Evolutionary conservation across 2,329 filamentous ascomycete genomes (phyloP), one percentile per base, ranked within the genome.

Genomic region (Didymella segeticola): DNA sequence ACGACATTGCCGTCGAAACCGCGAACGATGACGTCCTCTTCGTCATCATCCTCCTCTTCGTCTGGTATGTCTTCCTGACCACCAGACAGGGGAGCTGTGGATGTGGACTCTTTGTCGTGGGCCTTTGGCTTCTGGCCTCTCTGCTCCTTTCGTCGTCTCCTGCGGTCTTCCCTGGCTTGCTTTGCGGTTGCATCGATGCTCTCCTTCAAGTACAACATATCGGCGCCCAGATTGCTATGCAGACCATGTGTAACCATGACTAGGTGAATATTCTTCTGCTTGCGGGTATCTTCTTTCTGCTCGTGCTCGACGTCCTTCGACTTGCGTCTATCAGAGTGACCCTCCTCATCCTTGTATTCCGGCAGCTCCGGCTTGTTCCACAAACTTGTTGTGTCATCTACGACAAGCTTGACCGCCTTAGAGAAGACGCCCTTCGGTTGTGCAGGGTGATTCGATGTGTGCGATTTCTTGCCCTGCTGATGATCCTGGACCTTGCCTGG

Each of bases 191-290:
- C 86, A 77, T 99, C 95, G 58, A 99, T 98, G 74, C 91, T 96
- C 76, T 99, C 95, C 71, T 99, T 99, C 73, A 99, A 78, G 71
- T 90, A 99, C 17, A 99, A 80, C 95, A 99, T 96, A 72, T 99
- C 95, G 19, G 92, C 90, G 5, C 95, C 91, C 11, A 97, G 82
- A 72, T 99, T 99, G 75, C 93, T 96, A 74, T 99, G 95, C 59
- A 99, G 76, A 0, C 95, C 95, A 77, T 99, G 95, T 0, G 95
- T 98, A 43, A 99, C 77, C 27, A 99, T 82, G 20, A 99, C 95
- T 34, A 99, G 79, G 71, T 99, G 95, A 2, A 99, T 82, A 61
- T 89, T 93, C 76, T 91, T 91, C 62, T 83, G 83, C 71, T 87
- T 89, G 59, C 77, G 81, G 15, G 39, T 43, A 25, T 58, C 50